phyloP scores from a whole-genome alignment of 2,329 filamentous ascomycete species.

The Colletotrichum falcatum region DNA sequence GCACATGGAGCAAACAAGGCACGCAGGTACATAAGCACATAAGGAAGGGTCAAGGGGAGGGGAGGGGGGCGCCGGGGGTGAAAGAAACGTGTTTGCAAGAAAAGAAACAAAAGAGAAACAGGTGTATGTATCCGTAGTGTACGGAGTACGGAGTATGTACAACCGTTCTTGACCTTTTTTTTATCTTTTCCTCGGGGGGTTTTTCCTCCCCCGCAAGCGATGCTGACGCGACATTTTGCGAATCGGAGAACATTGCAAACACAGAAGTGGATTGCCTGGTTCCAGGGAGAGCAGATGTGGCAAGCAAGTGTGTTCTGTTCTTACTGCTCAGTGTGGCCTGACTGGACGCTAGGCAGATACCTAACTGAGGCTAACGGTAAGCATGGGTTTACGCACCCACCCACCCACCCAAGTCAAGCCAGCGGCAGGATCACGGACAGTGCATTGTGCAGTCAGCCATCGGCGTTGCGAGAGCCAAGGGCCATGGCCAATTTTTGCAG shows the following conservation, averaged over 20 bases:
- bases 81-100: constrained; percentile 11
- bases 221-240: constrained; percentile 12
- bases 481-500: background rate
- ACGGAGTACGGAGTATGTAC: no score
- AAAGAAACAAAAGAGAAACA: constrained; percentile 30
- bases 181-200: constrained; percentile 17
- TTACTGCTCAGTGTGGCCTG: no score
- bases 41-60: background rate
- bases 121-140: no score
- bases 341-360: no score
- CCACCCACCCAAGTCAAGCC: background rate
- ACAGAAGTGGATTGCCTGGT: background rate
- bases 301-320: background rate
- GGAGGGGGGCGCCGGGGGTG: background rate
- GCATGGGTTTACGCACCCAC: background rate
- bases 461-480: background rate
- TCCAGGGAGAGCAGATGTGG: background rate
- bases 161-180: constrained; percentile 20
- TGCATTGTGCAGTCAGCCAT: constrained; percentile 8
- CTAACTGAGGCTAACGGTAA: no score
- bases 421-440: constrained; percentile 3
- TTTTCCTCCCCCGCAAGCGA: constrained; percentile 19
- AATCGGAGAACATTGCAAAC: background rate
- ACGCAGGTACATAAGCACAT: constrained; percentile 4
- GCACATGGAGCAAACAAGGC: constrained; percentile 13